Conservation (phyloP, 2,329 filamentous ascomycete species). For the Botryotinia calthae region DNA sequence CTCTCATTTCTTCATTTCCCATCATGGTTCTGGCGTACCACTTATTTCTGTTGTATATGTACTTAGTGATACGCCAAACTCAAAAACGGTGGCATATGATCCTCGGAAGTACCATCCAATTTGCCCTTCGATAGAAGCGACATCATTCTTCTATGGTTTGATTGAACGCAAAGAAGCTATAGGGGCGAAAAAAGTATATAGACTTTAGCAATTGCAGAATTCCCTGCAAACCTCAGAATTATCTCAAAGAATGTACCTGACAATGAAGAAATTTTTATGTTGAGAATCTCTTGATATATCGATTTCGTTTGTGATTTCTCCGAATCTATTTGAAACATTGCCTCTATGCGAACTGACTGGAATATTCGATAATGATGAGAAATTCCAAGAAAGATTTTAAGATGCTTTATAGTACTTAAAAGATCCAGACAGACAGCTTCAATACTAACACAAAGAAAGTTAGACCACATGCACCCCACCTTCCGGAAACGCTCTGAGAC, state of each 20-base stretch:
- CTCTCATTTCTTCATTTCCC: neutral
- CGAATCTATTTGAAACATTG: neutral
- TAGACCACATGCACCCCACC: constrained; percentile 12
- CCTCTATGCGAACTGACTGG: neutral
- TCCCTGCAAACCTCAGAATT: neutral
- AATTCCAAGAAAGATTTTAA: too few relatives aligned
- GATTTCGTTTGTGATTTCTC: neutral
- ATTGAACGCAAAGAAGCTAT: neutral
- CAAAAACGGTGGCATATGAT: neutral
- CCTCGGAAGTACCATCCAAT: neutral
- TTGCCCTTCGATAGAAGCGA: neutral
- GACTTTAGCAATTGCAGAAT: neutral
- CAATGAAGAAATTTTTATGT: neutral
- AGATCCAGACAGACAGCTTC: neutral
- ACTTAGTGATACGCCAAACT: neutral
- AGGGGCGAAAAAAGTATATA: neutral
- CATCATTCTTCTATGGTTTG: neutral
- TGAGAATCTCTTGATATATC: neutral
- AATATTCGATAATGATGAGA: neutral
- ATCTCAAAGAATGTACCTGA: neutral
- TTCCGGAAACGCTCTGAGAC: neutral
- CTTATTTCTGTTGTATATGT: neutral
- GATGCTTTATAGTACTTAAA: neutral
- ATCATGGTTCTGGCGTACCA: neutral
- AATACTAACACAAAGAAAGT: neutral